These are phyloP conservation scores for Neonectria hederae DNA, from an alignment of 2,329 filamentous ascomycete genomes.

Conservation along the genomic window DNA sequence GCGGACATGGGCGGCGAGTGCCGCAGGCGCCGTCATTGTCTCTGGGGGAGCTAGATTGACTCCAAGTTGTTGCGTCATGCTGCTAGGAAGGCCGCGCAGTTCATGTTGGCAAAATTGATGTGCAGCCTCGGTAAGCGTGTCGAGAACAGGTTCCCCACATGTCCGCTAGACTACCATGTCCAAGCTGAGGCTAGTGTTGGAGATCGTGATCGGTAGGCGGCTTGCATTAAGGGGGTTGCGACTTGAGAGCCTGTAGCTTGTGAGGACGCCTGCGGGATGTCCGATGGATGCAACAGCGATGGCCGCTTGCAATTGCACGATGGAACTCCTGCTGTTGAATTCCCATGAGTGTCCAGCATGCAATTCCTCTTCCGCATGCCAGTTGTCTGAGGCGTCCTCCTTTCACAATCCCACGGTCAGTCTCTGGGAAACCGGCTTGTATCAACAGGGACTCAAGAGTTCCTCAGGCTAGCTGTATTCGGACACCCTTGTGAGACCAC, in stretches of 20 bases:
- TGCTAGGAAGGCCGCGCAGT: slow-evolving; percentile 4
- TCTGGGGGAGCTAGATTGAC: background rate
- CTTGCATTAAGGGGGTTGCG: slow-evolving; percentile 9
- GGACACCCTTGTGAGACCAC: slow-evolving; percentile 23
- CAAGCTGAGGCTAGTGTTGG: slow-evolving; percentile 5
- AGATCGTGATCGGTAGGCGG: slow-evolving; percentile 12
- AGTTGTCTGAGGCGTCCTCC: background rate
- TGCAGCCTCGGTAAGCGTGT: slow-evolving; percentile 12
- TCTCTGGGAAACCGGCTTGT: background rate
- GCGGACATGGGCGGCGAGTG: slow-evolving; percentile 5
- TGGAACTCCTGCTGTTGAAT: slow-evolving; percentile 9
- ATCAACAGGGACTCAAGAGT: background rate
- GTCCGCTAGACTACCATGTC: slow-evolving; percentile 2
- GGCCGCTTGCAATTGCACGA: slow-evolving; percentile 11
- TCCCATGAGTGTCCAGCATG: slow-evolving; percentile 2
- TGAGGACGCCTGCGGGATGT: slow-evolving; percentile 13
- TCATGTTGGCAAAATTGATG: slow-evolving; percentile 23
- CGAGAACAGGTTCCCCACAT: slow-evolving; percentile 15
- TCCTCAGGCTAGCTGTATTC: slow-evolving; percentile 27
- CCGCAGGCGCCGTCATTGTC: slow-evolving; percentile 4
- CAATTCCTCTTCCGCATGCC: slow-evolving; percentile 1
- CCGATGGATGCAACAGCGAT: slow-evolving; percentile 24
- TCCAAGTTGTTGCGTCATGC: slow-evolving; percentile 1
- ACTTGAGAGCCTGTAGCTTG: background rate
- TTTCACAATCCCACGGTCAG: background rate